These are phyloP conservation scores for Pseudogymnoascus sp. DNA, from an alignment of 2,329 filamentous ascomycete genomes.

Conservation along the genomic window DNA sequence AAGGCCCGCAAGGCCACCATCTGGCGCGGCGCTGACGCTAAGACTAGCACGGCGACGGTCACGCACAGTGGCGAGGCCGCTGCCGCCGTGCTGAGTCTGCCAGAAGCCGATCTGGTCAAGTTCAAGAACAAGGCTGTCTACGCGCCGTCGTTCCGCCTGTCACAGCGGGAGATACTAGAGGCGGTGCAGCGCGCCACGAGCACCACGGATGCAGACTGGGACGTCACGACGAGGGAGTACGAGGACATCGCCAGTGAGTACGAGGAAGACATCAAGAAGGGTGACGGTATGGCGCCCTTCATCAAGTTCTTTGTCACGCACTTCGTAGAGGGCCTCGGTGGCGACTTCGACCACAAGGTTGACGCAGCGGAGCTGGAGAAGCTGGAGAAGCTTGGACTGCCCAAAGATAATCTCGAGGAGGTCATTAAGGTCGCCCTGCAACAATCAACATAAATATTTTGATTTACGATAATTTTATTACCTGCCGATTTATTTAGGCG, in stretches of 20 bases:
- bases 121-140: conserved; percentile 37
- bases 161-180: conserved; percentile 42
- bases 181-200: conserved; percentile 22
- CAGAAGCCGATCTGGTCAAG: conserved; percentile 28
- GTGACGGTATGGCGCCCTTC: conserved; percentile 3
- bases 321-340: neutral
- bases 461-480: neutral
- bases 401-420: neutral
- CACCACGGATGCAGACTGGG: conserved; percentile 22
- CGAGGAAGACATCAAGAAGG: neutral
- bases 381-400: neutral
- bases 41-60: conserved; percentile 40
- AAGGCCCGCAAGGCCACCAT: conserved; percentile 35
- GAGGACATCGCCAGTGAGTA: neutral
- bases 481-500: neutral
- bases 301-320: conserved; percentile 7
- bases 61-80: conserved; percentile 46
- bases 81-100: conserved; percentile 40
- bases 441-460: neutral
- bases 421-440: neutral
- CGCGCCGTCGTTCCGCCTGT: conserved; percentile 38
- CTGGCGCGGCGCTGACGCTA: conserved; percentile 42
- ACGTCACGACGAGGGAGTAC: neutral
- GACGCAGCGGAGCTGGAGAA: neutral
- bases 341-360: conserved; percentile 2